A percentile compares a stretch with the other conserved stretches of the same genome.
phyloP scores from a whole-genome alignment of 345 rosid genomes.

The Punica granatum region DNA sequence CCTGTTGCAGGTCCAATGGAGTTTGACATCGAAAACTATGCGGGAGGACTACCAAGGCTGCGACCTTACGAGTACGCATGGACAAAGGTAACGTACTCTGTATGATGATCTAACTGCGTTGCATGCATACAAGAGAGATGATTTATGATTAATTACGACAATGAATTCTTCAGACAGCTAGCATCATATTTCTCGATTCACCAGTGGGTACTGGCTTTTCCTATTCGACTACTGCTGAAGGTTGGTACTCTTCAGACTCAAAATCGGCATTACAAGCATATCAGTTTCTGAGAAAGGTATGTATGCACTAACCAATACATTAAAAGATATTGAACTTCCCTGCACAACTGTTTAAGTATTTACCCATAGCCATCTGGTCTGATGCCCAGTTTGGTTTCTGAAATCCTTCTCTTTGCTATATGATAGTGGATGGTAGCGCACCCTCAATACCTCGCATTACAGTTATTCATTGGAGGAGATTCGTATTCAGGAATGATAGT shows the following conservation, averaged over 20 bases:
- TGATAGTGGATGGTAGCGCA: slow-evolving; percentile 28
- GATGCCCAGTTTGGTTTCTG: background rate
- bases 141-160: background rate
- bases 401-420: background rate
- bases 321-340: too few relatives aligned
- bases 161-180: background rate
- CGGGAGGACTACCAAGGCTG: slow-evolving; percentile 15
- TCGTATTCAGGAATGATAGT: slow-evolving; percentile 30
- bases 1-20: slow-evolving; percentile 14
- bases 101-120: background rate
- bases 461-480: slow-evolving; percentile 28
- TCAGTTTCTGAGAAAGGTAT: slow-evolving; percentile 11
- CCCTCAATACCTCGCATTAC: slow-evolving; percentile 19
- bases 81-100: slow-evolving; percentile 13
- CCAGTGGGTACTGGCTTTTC: slow-evolving; percentile 13
- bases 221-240: background rate
- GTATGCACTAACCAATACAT: too few relatives aligned
- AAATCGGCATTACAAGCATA: slow-evolving; percentile 4
- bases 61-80: slow-evolving; percentile 12
- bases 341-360: too few relatives aligned
- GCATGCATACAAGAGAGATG: background rate
- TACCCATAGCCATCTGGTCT: background rate
- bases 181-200: slow-evolving; percentile 10
- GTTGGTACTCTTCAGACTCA: background rate
- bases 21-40: slow-evolving; percentile 13